phyloP scores from a whole-genome alignment of 768 basidiomycete genomes.

The Rhizopogon vulgaris region DNA sequence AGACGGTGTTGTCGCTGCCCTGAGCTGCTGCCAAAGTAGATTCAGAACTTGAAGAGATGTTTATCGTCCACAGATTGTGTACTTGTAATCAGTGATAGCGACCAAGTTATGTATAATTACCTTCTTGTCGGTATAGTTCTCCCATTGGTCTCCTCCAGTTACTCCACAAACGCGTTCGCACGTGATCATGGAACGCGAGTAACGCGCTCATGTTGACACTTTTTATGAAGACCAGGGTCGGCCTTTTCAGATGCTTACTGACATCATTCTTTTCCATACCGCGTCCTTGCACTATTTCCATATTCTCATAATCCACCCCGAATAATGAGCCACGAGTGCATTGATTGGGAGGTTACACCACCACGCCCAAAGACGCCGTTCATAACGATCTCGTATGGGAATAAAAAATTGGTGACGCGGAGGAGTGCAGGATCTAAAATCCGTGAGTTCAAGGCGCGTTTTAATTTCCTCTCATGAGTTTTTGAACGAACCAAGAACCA shows the following conservation, averaged over 20 bases:
- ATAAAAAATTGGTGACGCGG: not conserved
- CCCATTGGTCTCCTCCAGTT: no score
- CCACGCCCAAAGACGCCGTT: slow-evolving; percentile 16
- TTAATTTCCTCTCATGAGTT: not conserved
- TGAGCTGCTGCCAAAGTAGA: slow-evolving; percentile 19
- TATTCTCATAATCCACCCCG: not conserved
- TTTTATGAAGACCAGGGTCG: no score
- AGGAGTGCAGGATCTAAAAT: not conserved
- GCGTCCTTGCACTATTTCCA: not conserved
- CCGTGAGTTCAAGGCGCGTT: not conserved
- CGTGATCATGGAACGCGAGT: not conserved
- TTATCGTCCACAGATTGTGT: no score
- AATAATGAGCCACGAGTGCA: slow-evolving; percentile 20
- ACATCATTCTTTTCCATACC: not conserved
- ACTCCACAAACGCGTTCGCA: not conserved
- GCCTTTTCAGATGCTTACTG: no score
- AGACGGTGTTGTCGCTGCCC: slow-evolving; percentile 40
- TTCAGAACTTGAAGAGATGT: no score
- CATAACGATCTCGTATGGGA: not conserved
- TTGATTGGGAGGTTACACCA: slow-evolving; percentile 16
- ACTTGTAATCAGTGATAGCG: no score
- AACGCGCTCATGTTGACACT: not conserved
- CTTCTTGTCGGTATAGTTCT: no score
- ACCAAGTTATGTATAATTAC: no score
- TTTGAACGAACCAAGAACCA: not conserved